These are phyloP conservation scores for Candida sakaeoensis DNA, from an alignment of 805 yeast species.

Conservation along the genomic window DNA sequence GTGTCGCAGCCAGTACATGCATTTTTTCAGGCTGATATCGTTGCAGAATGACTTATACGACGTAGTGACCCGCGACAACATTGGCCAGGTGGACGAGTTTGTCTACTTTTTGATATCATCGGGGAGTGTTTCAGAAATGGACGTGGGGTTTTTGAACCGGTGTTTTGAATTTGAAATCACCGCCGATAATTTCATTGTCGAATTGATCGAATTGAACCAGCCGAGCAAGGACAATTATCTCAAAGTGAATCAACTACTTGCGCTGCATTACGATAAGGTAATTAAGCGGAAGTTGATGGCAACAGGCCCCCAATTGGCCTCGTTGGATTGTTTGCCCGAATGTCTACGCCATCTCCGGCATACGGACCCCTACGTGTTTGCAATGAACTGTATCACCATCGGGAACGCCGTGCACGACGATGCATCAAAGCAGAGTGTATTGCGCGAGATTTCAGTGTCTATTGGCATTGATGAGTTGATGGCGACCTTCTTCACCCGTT, in stretches of 20 bases:
- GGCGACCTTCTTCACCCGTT: conserved; percentile 15
- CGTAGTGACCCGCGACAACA: conserved; percentile 1
- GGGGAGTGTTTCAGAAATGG: neutral
- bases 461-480: conserved; percentile 15
- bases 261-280: neutral
- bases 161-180: neutral
- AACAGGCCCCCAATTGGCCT: conserved; percentile 2
- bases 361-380: conserved; percentile 20
- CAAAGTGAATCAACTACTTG: neutral
- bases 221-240: neutral
- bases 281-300: conserved; percentile 7
- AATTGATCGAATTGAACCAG: neutral
- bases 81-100: conserved; percentile 1
- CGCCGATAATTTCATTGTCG: neutral
- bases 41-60: conserved; percentile 5
- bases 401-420: conserved; percentile 31
- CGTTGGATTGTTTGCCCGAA: neutral
- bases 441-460: conserved; percentile 4
- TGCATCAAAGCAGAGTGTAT: conserved; percentile 12
- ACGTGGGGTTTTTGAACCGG: neutral
- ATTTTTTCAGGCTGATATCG: conserved; percentile 12
- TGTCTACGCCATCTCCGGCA: neutral
- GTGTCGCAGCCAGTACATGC: conserved; percentile 13
- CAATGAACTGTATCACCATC: conserved; percentile 29
- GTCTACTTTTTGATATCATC: conserved; percentile 10